Evolutionary conservation across 148 eudicot species (phyloP).

Genomic region (Chenopodium quinoa): DNA sequence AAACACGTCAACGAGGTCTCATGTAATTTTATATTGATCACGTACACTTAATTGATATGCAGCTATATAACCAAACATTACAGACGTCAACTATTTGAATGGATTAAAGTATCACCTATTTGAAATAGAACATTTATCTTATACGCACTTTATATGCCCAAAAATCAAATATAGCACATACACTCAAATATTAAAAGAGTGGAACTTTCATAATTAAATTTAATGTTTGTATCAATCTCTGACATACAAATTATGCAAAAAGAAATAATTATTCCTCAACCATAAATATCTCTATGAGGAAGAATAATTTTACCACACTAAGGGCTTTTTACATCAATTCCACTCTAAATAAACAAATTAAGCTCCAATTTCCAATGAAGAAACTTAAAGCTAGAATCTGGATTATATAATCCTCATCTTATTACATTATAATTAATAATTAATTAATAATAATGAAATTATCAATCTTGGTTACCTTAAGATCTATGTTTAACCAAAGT

Average conservation of each 20-base stretch:
- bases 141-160: too few relatives aligned
- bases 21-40: too few relatives aligned
- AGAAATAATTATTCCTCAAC: constrained; percentile 1
- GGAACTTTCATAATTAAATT: neutral
- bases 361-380: constrained; percentile 4
- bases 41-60: too few relatives aligned
- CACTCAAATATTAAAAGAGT: too few relatives aligned
- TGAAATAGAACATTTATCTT: too few relatives aligned
- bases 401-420: constrained; percentile 20
- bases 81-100: too few relatives aligned
- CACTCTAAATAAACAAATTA: constrained; percentile 2
- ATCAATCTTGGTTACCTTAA: constrained; percentile 7
- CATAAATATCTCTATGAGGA: constrained; percentile 6
- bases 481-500: constrained; percentile 42
- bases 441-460: constrained; percentile 8
- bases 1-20: too few relatives aligned
- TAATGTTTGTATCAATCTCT: neutral
- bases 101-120: too few relatives aligned
- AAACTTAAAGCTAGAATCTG: constrained; percentile 12
- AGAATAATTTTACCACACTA: neutral
- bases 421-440: constrained; percentile 23
- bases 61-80: too few relatives aligned
- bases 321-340: constrained; percentile 12
- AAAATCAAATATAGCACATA: too few relatives aligned
- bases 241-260: constrained; percentile 1